Percentiles rank a stretch among this genome's conserved stretches.
These are phyloP conservation scores for Polychytrium aggregatum DNA, from an alignment of 192 early-diverging fungal species.

Conservation along the genomic window DNA sequence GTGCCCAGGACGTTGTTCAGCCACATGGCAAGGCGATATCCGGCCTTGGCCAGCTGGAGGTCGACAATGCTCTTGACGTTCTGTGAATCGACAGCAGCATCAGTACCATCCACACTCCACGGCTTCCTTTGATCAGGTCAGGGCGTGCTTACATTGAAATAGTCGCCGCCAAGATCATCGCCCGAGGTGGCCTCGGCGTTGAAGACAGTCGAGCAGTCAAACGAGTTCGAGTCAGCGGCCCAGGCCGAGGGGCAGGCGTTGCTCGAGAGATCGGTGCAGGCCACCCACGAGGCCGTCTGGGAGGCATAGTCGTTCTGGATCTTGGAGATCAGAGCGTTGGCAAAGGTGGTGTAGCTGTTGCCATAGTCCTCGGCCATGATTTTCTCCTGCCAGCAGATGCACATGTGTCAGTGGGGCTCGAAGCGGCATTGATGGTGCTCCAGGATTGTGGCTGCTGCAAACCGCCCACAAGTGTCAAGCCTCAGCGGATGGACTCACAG, in stretches of 20 bases:
- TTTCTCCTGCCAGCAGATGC: conserved; percentile 1
- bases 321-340: conserved; percentile 11
- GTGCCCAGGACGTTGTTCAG: conserved; percentile 7
- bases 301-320: conserved; percentile 7
- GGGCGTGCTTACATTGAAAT: conserved; percentile 11
- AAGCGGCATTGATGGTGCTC: too few species aligned
- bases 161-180: conserved; percentile 8
- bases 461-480: too few species aligned
- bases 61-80: conserved; percentile 8
- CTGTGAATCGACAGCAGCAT: neutral
- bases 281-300: conserved; percentile 3
- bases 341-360: conserved; percentile 7
- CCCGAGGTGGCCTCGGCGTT: neutral
- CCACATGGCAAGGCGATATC: conserved; percentile 19
- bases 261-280: conserved; percentile 11
- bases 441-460: too few species aligned
- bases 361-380: conserved; percentile 4
- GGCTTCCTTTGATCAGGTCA: neutral
- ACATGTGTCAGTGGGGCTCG: too few species aligned
- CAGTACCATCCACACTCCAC: neutral
- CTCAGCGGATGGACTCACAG: too few species aligned
- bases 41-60: conserved; percentile 27
- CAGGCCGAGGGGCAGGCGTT: conserved; percentile 17
- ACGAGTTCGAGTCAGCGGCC: conserved; percentile 15
- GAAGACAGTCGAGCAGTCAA: conserved; percentile 21